Conservation (phyloP, 352 stramenopile genomes). For the Blastocystis hominis region DNA sequence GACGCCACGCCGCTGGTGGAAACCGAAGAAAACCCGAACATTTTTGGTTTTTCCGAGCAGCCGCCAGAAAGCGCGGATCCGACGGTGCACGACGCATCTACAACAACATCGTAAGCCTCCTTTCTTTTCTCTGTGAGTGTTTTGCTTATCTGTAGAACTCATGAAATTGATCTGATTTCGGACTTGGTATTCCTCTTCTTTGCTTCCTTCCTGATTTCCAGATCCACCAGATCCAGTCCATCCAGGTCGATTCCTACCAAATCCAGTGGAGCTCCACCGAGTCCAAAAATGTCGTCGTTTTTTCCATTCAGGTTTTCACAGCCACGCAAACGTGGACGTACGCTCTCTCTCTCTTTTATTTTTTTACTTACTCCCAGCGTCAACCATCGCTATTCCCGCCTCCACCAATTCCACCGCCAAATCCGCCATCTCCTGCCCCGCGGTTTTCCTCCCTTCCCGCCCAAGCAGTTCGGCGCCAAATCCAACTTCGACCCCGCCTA, state of each 20-base stretch:
- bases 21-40: neutral
- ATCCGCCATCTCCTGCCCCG: neutral
- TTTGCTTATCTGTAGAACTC: neutral
- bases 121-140: too few relatives aligned
- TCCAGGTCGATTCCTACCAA: neutral
- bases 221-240: neutral
- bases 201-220: neutral
- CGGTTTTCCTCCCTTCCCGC: neutral
- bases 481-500: slow-evolving; percentile 25
- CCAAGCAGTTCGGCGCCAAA: neutral
- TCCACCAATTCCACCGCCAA: neutral
- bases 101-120: too few relatives aligned
- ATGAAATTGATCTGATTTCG: neutral
- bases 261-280: neutral
- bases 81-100: too few relatives aligned
- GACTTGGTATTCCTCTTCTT: neutral
- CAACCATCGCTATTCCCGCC: slow-evolving; percentile 13
- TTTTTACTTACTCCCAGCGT: neutral
- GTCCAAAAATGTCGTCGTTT: slow-evolving; percentile 1
- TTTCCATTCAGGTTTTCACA: slow-evolving; percentile 14
- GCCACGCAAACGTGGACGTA: neutral
- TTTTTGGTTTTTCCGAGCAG: neutral
- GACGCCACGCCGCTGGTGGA: neutral
- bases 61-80: neutral
- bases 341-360: neutral